A percentile compares a stretch with the other conserved stretches of the same genome.
Conservation (phyloP, 345 rosid genomes). For the Rhodamnia rubescens region DNA sequence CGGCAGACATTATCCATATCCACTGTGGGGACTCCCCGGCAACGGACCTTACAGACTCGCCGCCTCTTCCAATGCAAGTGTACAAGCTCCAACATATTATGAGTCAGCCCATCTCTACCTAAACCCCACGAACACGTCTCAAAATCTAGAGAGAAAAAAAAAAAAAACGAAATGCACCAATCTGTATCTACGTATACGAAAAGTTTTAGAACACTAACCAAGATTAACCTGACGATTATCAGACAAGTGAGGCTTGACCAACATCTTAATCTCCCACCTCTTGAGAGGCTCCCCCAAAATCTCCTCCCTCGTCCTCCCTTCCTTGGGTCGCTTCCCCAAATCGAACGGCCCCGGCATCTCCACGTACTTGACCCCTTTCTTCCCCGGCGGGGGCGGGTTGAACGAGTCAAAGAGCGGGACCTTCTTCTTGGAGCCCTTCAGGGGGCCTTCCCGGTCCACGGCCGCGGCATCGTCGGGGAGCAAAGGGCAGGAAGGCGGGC, state of each 20-base stretch:
- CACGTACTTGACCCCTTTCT: conserved; percentile 47
- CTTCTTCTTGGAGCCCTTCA: conserved; percentile 59
- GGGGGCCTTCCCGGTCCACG: conserved; percentile 97
- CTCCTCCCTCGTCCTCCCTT: conserved; percentile 53
- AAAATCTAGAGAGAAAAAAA: not conserved
- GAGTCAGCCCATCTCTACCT: conserved; percentile 97
- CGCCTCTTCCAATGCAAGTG: conserved; percentile 83
- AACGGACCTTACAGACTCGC: conserved; percentile 75
- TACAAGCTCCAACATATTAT: conserved; percentile 88
- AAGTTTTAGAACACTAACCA: conserved; percentile 29
- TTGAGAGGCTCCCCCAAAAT: conserved; percentile 73
- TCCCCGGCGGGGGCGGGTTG: conserved; percentile 48
- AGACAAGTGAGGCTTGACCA: conserved; percentile 53
- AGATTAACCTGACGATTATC: conserved; percentile 90
- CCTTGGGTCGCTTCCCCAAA: conserved; percentile 57
- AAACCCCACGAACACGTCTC: not conserved
- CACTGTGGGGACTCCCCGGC: conserved; percentile 83
- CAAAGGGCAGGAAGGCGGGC: conserved; percentile 89
- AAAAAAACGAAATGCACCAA: not conserved
- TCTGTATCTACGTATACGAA: not conserved
- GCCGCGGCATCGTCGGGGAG: conserved; percentile 89
- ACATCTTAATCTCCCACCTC: conserved; percentile 71
- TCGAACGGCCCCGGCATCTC: conserved; percentile 68
- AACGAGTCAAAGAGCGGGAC: conserved; percentile 71
- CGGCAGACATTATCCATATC: conserved; percentile 85